A percentile compares a stretch with the other conserved stretches of the same genome.
phyloP scores from a whole-genome alignment of 495 filamentous ascomycete genomes.

The Jackrogersella multiformis region DNA sequence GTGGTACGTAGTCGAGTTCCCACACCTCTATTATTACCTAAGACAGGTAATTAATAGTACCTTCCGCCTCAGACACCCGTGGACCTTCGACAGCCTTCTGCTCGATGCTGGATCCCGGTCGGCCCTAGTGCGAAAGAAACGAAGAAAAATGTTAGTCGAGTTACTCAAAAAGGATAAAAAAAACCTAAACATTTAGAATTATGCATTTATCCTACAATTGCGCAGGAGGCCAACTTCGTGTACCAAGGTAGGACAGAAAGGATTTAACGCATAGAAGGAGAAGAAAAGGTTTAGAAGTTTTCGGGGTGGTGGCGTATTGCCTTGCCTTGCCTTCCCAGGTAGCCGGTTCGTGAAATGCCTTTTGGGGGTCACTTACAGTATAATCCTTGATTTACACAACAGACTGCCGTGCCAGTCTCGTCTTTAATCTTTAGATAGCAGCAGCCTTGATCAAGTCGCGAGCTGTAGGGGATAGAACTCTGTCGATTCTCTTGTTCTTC shows the following conservation, averaged over 20 bases:
- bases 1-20: conserved; percentile 30
- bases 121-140: conserved; percentile 18
- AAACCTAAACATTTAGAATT: background rate
- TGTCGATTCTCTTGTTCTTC: conserved; percentile 15
- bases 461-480: conserved; percentile 5
- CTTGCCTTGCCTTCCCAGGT: too few species aligned
- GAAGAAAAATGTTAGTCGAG: conserved; percentile 29
- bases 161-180: conserved; percentile 3
- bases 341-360: too few species aligned
- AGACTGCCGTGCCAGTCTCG: conserved; percentile 14
- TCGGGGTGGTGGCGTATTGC: too few species aligned
- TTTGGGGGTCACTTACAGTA: conserved; percentile 27
- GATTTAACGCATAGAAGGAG: too few species aligned
- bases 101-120: conserved; percentile 37
- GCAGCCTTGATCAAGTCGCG: conserved; percentile 12
- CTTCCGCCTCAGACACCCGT: conserved; percentile 26
- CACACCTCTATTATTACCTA: conserved; percentile 43
- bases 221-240: background rate
- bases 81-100: conserved; percentile 32
- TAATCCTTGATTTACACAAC: conserved; percentile 20
- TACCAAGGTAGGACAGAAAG: background rate
- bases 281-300: too few species aligned
- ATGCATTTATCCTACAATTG: background rate
- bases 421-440: conserved; percentile 8
- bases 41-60: conserved; percentile 38